Percentiles rank a stretch among this genome's conserved stretches.
Conservation (phyloP, 352 stramenopile genomes). For the Ochromonadaceae sp. region DNA sequence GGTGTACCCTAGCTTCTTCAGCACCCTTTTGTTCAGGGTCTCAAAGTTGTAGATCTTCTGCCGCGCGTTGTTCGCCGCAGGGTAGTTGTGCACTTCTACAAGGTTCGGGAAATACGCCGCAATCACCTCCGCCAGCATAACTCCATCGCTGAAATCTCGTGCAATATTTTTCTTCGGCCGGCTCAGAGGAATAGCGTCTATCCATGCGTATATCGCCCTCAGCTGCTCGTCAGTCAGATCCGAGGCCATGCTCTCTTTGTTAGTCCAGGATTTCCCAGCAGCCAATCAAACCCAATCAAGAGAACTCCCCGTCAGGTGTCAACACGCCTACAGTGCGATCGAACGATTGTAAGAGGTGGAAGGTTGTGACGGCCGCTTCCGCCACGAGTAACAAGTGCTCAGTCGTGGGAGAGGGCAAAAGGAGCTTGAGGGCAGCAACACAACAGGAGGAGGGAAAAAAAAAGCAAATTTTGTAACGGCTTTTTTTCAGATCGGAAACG, state of each 20-base stretch:
- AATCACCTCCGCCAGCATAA: slow-evolving; percentile 57
- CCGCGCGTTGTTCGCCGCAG: slow-evolving; percentile 62
- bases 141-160: slow-evolving; percentile 80
- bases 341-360: too few species aligned
- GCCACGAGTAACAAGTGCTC: too few species aligned
- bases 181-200: slow-evolving; percentile 81
- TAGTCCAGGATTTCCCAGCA: too few species aligned
- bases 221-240: slow-evolving; percentile 56
- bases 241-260: slow-evolving; percentile 19
- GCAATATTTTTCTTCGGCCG: slow-evolving; percentile 84
- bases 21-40: slow-evolving; percentile 65
- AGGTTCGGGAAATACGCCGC: slow-evolving; percentile 82
- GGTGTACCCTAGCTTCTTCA: slow-evolving; percentile 30
- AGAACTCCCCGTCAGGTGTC: too few species aligned
- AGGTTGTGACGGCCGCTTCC: too few species aligned
- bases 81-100: slow-evolving; percentile 92
- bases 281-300: too few species aligned
- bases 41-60: slow-evolving; percentile 93
- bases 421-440: too few species aligned
- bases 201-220: slow-evolving; percentile 80
- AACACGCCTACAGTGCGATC: too few species aligned
- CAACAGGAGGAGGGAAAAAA: too few species aligned
- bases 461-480: too few species aligned
- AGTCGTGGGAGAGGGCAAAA: too few species aligned
- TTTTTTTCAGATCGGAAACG: too few species aligned